phyloP scores from a whole-genome alignment of 805 yeast genomes.

The Candida namnaoensis region DNA sequence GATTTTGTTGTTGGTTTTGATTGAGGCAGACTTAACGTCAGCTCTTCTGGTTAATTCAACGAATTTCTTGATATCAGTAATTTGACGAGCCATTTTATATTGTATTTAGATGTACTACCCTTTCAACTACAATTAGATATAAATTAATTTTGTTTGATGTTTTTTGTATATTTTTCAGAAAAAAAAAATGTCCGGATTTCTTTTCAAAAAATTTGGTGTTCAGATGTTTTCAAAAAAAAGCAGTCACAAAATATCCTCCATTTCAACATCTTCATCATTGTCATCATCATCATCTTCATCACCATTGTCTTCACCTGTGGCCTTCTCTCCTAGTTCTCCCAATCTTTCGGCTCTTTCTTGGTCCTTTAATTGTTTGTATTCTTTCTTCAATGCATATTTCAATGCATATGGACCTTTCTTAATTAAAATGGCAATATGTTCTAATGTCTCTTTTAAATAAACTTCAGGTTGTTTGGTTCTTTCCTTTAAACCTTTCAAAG shows the following conservation, averaged over 20 bases:
- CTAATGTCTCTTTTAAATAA: constrained; percentile 84
- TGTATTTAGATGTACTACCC: background rate
- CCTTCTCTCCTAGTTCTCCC: constrained; percentile 35
- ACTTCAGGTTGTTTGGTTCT: constrained; percentile 94
- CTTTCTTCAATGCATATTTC: constrained; percentile 84
- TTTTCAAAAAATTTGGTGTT: constrained; percentile 3
- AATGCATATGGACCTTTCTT: constrained; percentile 95
- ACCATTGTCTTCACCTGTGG: constrained; percentile 26
- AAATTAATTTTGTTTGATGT: background rate
- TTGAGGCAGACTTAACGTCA: constrained; percentile 88
- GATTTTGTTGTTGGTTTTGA: constrained; percentile 85
- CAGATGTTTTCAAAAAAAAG: constrained; percentile 1
- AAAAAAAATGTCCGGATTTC: too few relatives aligned
- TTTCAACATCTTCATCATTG: constrained; percentile 61
- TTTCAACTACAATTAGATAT: too few relatives aligned
- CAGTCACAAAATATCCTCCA: constrained; percentile 59
- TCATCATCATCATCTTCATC: constrained; percentile 63
- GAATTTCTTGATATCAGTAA: constrained; percentile 95
- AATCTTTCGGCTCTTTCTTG: constrained; percentile 64
- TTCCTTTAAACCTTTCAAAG: constrained; percentile 87
- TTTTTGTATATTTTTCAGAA: constrained; percentile 2
- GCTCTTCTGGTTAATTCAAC: constrained; percentile 94
- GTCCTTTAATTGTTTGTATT: constrained; percentile 72
- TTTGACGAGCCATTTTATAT: constrained; percentile 46
- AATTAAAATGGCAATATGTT: constrained; percentile 79